Evolutionary conservation across 2,329 filamentous ascomycete genomes (phyloP), one percentile per base, ranked within the genome.

Genomic region (Pseudogymnoascus sp.): DNA sequence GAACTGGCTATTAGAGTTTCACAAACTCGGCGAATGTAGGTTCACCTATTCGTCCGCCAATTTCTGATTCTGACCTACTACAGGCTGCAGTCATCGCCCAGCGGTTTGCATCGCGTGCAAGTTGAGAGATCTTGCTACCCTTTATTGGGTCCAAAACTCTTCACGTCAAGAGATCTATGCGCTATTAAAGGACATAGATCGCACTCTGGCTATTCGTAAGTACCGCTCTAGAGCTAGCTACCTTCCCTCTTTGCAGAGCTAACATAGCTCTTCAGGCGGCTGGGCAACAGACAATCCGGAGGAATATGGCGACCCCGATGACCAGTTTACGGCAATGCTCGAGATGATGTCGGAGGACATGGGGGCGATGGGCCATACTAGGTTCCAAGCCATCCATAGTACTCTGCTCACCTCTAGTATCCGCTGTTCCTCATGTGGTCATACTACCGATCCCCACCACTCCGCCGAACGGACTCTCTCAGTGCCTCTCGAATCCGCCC

Each of bases 281-380:
- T 72, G 69, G 69, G 61, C 16, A n/a, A 33, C 67, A 16, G 64
- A 66, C 16, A 56, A 59, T 18, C 59, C 62, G 4, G 65, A 53
- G 16, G 67, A 67, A 5, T 71, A 73, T 60, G 70, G 64, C n/a
- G 72, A 74, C 44, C 70, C 72, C 16, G 69, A 71, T 5, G 73
- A 74, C 42, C 70, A 71, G 44, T 44, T 70, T 1, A 63, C 62
- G 2, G 71, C 69, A 69, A 64, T 74, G 14, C 42, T 71, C 6
- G 63, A 66, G 5, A 63, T 65, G 14, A 66, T 73, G 18, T 56
- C 61, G 1, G 56, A 69, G n/a, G 69, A 73, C 56, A 47, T 74
- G 7, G 62, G 47, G 67, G 64, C 18, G 2, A 38, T 53, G 3
- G 42, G 42, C 28, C 40, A 47, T 21, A 38, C 63, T 14, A 53